Conservation (phyloP, 768 basidiomycete species). For the Russula sp. region DNA sequence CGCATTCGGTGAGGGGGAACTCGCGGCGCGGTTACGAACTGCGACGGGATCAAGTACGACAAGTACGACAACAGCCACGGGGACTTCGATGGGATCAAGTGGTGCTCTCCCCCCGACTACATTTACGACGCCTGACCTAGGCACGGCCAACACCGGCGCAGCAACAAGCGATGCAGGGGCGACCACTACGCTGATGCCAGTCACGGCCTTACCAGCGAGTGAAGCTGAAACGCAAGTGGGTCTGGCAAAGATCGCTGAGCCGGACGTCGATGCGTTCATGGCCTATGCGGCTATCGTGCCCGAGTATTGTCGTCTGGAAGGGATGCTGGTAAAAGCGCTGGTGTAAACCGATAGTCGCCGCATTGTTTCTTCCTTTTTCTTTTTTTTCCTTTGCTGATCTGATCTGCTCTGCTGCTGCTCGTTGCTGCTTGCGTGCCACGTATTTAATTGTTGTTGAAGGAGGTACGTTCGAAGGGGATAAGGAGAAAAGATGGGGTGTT, state of each 20-base stretch:
- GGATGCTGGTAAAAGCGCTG: constrained; percentile 66
- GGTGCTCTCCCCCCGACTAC: constrained; percentile 44
- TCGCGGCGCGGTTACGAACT: constrained; percentile 50
- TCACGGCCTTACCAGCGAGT: constrained; percentile 65
- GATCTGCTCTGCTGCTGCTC: constrained; percentile 26
- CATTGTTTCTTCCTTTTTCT: not conserved
- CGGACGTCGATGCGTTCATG: constrained; percentile 82
- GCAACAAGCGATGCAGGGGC: constrained; percentile 34
- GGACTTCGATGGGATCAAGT: constrained; percentile 37
- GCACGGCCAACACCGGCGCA: constrained; percentile 34
- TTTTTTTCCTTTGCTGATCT: constrained; percentile 13
- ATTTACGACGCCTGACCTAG: constrained; percentile 63
- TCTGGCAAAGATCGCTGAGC: constrained; percentile 76
- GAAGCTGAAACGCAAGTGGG: constrained; percentile 75
- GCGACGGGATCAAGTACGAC: constrained; percentile 48
- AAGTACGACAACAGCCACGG: constrained; percentile 36
- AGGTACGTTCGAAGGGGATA: not conserved
- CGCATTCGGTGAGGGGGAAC: constrained; percentile 44
- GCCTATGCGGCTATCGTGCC: constrained; percentile 83
- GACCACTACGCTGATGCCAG: constrained; percentile 57
- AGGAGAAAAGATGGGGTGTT: constrained; percentile 9
- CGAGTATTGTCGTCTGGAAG: constrained; percentile 77
- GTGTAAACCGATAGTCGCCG: constrained; percentile 37
- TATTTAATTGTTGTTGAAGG: constrained; percentile 7
- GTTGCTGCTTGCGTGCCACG: constrained; percentile 9